phyloP scores from a whole-genome alignment of 2,329 filamentous ascomycete species.

The Gyromitra esculenta region DNA sequence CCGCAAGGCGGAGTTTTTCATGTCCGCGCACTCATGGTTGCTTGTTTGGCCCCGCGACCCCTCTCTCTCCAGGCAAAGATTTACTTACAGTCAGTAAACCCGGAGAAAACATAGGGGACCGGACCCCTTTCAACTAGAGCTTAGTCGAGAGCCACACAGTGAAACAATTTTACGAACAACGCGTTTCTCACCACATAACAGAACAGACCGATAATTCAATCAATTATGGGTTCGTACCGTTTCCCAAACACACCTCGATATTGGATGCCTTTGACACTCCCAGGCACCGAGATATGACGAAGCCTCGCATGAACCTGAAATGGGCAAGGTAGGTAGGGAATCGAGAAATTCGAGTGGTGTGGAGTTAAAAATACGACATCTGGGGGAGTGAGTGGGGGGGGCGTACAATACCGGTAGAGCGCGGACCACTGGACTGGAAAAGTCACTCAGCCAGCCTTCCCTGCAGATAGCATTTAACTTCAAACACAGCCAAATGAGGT shows the following conservation, averaged over 20 bases:
- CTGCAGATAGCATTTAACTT: slow-evolving; percentile 48
- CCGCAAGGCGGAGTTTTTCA: slow-evolving; percentile 48
- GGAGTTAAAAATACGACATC: slow-evolving; percentile 50
- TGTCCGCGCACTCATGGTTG: slow-evolving; percentile 47
- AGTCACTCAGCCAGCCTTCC: slow-evolving; percentile 38
- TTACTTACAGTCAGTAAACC: slow-evolving; percentile 41
- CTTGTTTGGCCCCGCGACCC: slow-evolving; percentile 49
- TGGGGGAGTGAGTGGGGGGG: slow-evolving; percentile 27
- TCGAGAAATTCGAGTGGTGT: slow-evolving; percentile 45
- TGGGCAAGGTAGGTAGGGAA: slow-evolving; percentile 26
- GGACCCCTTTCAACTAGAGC: slow-evolving; percentile 27
- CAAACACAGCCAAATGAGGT: slow-evolving; percentile 41
- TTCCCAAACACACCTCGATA: neutral
- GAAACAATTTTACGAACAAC: slow-evolving; percentile 27
- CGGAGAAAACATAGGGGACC: slow-evolving; percentile 37
- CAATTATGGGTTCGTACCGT: slow-evolving; percentile 8
- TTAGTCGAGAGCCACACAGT: slow-evolving; percentile 24
- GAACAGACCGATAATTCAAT: slow-evolving; percentile 7
- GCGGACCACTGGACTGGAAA: slow-evolving; percentile 32
- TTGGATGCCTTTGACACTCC: slow-evolving; percentile 26
- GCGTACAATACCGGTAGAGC: slow-evolving; percentile 21
- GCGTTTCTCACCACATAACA: slow-evolving; percentile 8
- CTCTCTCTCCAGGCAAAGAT: slow-evolving; percentile 25
- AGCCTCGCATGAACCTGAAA: slow-evolving; percentile 30
- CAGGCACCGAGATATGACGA: slow-evolving; percentile 38